phyloP scores from a whole-genome alignment of 768 basidiomycete species.

The Pluteus cervinus region DNA sequence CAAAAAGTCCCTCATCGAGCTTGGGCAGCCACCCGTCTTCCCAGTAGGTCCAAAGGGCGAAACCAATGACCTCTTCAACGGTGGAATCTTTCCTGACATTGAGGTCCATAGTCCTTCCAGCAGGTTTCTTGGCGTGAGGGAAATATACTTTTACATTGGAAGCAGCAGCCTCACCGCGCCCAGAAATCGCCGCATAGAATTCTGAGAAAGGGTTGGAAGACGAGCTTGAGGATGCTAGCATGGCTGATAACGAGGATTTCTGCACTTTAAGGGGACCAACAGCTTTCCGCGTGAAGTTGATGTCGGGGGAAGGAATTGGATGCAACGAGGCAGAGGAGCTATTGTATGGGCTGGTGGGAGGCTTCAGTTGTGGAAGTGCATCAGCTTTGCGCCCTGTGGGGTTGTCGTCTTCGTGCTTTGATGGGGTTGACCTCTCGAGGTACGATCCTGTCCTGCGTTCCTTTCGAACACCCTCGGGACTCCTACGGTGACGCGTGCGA shows the following conservation, averaged over 20 bases:
- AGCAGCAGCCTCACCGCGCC: constrained; percentile 60
- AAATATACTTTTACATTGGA: constrained; percentile 76
- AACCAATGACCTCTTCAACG: constrained; percentile 94
- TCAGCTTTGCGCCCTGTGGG: constrained; percentile 12
- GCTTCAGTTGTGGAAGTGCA: too few relatives aligned
- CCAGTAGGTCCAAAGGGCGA: constrained; percentile 89
- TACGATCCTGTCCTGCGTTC: constrained; percentile 35
- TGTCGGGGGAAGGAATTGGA: constrained; percentile 16
- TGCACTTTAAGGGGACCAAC: constrained; percentile 36
- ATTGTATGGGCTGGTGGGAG: too few relatives aligned
- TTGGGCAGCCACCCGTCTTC: constrained; percentile 80
- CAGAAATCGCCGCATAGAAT: constrained; percentile 80
- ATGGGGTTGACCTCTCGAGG: constrained; percentile 52
- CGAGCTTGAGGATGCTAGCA: constrained; percentile 63
- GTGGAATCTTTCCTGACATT: constrained; percentile 83
- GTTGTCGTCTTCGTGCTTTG: constrained; percentile 13
- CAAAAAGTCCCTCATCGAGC: constrained; percentile 58
- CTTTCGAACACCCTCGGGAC: constrained; percentile 68
- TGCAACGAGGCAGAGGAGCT: too few relatives aligned
- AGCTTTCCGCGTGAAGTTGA: constrained; percentile 47
- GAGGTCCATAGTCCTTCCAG: constrained; percentile 58
- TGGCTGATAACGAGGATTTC: constrained; percentile 64
- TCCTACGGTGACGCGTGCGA: constrained; percentile 44
- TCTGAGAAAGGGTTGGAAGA: constrained; percentile 84
- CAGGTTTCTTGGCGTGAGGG: constrained; percentile 65